phyloP scores from a whole-genome alignment of 495 filamentous ascomycete species.

The Hyaloscypha bicolor region DNA sequence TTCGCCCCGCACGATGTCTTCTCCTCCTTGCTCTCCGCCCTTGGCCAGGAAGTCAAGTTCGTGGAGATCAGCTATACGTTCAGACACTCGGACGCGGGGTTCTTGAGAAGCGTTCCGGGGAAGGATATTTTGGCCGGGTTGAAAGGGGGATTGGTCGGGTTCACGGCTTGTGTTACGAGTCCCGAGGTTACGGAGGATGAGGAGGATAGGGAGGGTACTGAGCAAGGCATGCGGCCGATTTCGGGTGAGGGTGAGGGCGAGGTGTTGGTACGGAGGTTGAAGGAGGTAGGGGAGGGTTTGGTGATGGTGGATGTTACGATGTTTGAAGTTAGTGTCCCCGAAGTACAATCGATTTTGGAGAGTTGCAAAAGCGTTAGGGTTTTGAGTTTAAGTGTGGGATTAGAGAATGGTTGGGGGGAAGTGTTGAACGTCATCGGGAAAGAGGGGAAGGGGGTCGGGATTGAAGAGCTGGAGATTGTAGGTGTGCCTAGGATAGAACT shows the following conservation, averaged over 20 bases:
- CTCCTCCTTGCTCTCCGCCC: slow-evolving; percentile 13
- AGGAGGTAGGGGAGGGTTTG: slow-evolving; percentile 12
- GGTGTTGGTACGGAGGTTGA: slow-evolving; percentile 12
- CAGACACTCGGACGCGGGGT: slow-evolving; percentile 38
- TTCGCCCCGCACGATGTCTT: slow-evolving; percentile 40
- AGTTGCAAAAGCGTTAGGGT: slow-evolving; percentile 19
- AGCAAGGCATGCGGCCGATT: slow-evolving; percentile 28
- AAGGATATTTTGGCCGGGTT: slow-evolving; percentile 15
- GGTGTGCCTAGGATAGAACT: slow-evolving; percentile 21
- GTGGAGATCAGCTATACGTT: slow-evolving; percentile 41
- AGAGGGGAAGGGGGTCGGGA: slow-evolving; percentile 5
- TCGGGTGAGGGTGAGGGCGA: slow-evolving; percentile 7
- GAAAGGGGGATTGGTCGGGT: too few species aligned
- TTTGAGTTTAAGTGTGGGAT: slow-evolving; percentile 3
- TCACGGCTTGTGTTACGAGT: slow-evolving; percentile 10
- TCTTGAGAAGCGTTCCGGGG: slow-evolving; percentile 31
- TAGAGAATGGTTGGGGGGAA: slow-evolving; percentile 28
- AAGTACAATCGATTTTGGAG: slow-evolving; percentile 18
- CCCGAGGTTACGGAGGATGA: slow-evolving; percentile 21
- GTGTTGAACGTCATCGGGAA: slow-evolving; percentile 11
- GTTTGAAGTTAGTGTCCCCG: slow-evolving; percentile 18
- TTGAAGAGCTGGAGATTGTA: slow-evolving; percentile 28
- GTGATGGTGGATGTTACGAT: slow-evolving; percentile 26
- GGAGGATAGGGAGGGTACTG: slow-evolving; percentile 28
- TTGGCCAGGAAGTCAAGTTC: slow-evolving; percentile 32